Evolutionary conservation across 148 eudicot genomes (phyloP), one percentile per base, ranked within the genome.

Genomic region (Rhododendron griersonianum): DNA sequence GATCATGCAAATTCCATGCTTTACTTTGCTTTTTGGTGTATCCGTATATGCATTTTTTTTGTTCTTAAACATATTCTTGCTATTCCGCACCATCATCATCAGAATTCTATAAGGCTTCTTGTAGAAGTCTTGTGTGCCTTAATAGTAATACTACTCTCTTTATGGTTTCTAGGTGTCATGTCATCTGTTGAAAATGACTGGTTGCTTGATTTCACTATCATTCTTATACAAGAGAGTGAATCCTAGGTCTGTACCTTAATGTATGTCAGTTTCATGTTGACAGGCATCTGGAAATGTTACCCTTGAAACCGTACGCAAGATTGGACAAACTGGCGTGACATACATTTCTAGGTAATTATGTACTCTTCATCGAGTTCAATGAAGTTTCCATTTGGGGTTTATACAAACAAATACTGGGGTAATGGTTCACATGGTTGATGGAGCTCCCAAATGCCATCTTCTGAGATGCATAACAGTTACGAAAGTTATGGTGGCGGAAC

Each of bases 221-320:
- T 78, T 16, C 30, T 55, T 74, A 2, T 50, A 4, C 39, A 57
- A 45, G 76, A 73, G 15, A 39, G 3, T 73, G 69, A 37, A 57
- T 25, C 80, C 73, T 39, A 11, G 63, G 50, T 45, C 33, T 25
- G 51, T 59, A 45, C 53, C 65, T 30, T 47, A 11, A 50, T 41
- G 7, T 1, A n/a, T 74, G 7, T 55, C 19, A 28, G 8, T 88
- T 78, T 77, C 51, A 78, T 87, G 79, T 84, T 86, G 86, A 71
- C 95, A 96, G 99, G 99, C 99, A 84, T 96, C 99, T 86, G 99
- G 99, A 92, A 96, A 96, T 90, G 97, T 96, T 73, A 95, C 96
- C 73, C 95, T 94, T 87, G 99, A 96, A 65, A 93, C 97, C 7
- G 96, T 94, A 10, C 92, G 92, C 89, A 87, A 88, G 88, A 94